Base-by-base conservation (phyloP, 1,139 yeast genomes). In the Blastobotrys malaysiensis region DNA sequence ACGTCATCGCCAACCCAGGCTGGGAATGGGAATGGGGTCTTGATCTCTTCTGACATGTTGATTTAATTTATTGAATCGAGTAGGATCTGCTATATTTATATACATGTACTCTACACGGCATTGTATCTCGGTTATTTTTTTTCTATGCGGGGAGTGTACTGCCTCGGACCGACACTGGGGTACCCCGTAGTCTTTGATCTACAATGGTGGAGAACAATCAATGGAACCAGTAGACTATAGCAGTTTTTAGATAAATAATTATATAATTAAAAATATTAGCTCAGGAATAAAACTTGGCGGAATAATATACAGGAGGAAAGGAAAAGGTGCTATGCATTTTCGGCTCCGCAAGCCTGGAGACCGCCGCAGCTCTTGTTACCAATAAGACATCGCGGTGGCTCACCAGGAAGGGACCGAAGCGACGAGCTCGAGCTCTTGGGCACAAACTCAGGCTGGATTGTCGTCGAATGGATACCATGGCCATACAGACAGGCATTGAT, bases 381-480 rank as follows among this genome's bases (percentile, higher is more conserved):
- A 26, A 52, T 45, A 2, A 49, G 47, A 31, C 55, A 49, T 2
- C 36, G 43, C 16, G 52, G 48, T 6, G 31, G 14, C 27, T 31
- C 48, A 1, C 21, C 36, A 19, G 31, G 31, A 9, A 47, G 16
- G 7, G 50, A 45, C 11, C 48, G 5, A 3, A 24, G 44, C 5
- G 16, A n/a, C 6, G 45, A 18, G 14, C 26, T 6, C 9, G 49
- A 39, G 24, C 46, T 21, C n/a, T 31, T 16, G 27, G 45, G 16
- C 22, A 53, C 47, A 53, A 83, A 90, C 73, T 91, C 97, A 0
- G 97, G 98, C 71, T 93, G 99, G 51, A 93, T 91, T 1, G 99
- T 93, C 19, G 95, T 96, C 45, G 95, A 86, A 64, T 90, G 96
- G 57, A 93, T 85, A 43, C 97, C 97, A 66, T 83, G 87, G 36